Conservation (phyloP, 2,329 filamentous ascomycete species). For the Rhinocladiella mackenziei region DNA sequence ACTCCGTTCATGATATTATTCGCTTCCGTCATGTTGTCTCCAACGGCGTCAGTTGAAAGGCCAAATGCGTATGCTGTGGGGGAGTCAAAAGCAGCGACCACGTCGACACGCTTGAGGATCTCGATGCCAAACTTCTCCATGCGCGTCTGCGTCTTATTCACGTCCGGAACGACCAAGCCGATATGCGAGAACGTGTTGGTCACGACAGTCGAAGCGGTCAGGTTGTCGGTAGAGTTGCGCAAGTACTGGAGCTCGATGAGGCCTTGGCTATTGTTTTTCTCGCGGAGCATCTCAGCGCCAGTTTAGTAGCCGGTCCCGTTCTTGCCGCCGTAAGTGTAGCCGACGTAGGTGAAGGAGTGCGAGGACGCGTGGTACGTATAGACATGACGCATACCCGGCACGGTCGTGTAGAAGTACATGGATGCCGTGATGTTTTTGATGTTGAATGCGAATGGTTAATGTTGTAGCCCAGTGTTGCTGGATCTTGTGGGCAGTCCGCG, state of each 20-base stretch:
- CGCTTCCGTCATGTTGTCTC: too few species aligned
- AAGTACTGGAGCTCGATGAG: background rate
- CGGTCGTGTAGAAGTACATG: slow-evolving; percentile 35
- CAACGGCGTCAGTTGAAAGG: too few species aligned
- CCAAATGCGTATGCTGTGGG: too few species aligned
- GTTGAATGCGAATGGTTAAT: slow-evolving; percentile 37
- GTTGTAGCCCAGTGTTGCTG: slow-evolving; percentile 36
- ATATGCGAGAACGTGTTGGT: too few species aligned
- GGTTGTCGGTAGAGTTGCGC: background rate
- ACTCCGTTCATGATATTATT: too few species aligned
- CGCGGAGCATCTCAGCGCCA: slow-evolving; percentile 32
- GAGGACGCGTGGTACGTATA: slow-evolving; percentile 34
- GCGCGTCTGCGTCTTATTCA: too few species aligned
- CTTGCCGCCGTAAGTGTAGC: slow-evolving; percentile 36
- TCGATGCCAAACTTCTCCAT: too few species aligned
- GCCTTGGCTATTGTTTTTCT: slow-evolving; percentile 32
- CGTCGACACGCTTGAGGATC: too few species aligned
- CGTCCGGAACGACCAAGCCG: too few species aligned
- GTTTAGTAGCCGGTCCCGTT: slow-evolving; percentile 41
- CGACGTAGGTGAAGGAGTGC: slow-evolving; percentile 37
- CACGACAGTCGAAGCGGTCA: background rate
- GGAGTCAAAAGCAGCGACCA: too few species aligned
- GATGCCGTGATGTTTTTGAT: slow-evolving; percentile 34
- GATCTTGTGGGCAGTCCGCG: slow-evolving; percentile 32
- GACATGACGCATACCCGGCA: slow-evolving; percentile 37